These are phyloP conservation scores for Tetrahymena thermophila DNA, from an alignment of 73 alveolate genomes.

Conservation along the genomic window DNA sequence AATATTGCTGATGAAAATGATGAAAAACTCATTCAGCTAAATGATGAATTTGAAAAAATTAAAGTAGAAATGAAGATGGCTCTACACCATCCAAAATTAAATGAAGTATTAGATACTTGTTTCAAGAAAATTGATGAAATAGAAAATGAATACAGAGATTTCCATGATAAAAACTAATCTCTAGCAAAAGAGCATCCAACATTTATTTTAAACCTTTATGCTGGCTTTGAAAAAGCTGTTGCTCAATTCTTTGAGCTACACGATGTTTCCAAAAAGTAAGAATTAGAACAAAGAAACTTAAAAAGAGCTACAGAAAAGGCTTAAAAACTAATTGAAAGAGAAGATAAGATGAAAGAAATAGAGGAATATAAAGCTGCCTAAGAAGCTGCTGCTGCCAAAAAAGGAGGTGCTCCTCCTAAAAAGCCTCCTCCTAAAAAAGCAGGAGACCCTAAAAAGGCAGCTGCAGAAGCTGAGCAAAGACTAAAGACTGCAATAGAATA, in stretches of 20 bases:
- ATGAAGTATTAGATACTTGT: slow-evolving; percentile 14
- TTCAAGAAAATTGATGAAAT: slow-evolving; percentile 8
- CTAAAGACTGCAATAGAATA: slow-evolving; percentile 19
- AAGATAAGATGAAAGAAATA: slow-evolving; percentile 29
- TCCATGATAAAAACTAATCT: slow-evolving; percentile 11
- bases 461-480: slow-evolving; percentile 31
- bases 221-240: slow-evolving; percentile 13
- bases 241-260: slow-evolving; percentile 5
- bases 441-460: slow-evolving; percentile 34
- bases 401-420: slow-evolving; percentile 28
- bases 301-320: slow-evolving; percentile 10
- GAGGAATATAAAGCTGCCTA: slow-evolving; percentile 33
- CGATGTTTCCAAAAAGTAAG: slow-evolving; percentile 2
- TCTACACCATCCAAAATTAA: slow-evolving; percentile 35
- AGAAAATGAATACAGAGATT: slow-evolving; percentile 25
- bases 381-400: slow-evolving; percentile 30
- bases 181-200: slow-evolving; percentile 23
- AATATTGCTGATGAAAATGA: slow-evolving; percentile 43
- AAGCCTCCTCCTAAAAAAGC: slow-evolving; percentile 35
- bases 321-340: slow-evolving; percentile 15
- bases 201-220: neutral
- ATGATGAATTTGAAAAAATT: slow-evolving; percentile 2
- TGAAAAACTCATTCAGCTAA: slow-evolving; percentile 10
- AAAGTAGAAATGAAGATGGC: slow-evolving; percentile 14
- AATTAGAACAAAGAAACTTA: slow-evolving; percentile 9